These are phyloP conservation scores for Scheffersomyces insectosa DNA, from an alignment of 1,139 yeast species.

Conservation along the genomic window DNA sequence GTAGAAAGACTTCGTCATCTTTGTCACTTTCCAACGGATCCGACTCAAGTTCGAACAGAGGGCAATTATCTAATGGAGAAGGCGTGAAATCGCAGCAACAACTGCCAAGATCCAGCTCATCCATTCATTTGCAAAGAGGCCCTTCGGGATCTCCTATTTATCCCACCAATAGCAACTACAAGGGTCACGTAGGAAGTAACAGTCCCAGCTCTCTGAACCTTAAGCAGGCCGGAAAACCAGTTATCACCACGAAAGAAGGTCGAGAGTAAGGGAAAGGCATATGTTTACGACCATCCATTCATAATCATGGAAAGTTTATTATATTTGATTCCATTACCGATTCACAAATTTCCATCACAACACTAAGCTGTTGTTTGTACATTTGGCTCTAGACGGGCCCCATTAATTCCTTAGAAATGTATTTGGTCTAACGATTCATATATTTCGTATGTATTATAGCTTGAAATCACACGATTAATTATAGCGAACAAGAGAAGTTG, in stretches of 20 bases:
- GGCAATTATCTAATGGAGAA: not conserved
- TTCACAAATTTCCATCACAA: no score
- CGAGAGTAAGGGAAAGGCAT: not conserved
- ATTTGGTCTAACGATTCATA: not conserved
- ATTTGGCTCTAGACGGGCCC: not conserved
- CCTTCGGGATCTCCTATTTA: not conserved
- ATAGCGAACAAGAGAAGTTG: not conserved
- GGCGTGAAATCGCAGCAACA: not conserved
- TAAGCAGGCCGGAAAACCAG: not conserved
- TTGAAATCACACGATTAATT: not conserved
- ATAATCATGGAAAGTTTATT: no score
- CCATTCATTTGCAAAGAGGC: not conserved
- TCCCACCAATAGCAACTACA: not conserved
- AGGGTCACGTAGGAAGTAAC: not conserved
- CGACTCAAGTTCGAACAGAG: not conserved
- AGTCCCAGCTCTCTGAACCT: not conserved
- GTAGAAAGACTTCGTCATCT: not conserved
- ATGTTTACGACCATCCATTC: no score
- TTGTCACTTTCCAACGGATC: not conserved
- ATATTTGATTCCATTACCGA: no score
- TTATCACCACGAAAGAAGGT: not conserved
- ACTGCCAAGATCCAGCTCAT: not conserved
- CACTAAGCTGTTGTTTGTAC: not conserved
- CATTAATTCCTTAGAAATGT: no score
- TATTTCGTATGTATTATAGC: constrained; percentile 1